A percentile compares a stretch with the other conserved stretches of the same genome.
Conservation (phyloP, 2,329 filamentous ascomycete genomes). For the Graphilbum fragrans region DNA sequence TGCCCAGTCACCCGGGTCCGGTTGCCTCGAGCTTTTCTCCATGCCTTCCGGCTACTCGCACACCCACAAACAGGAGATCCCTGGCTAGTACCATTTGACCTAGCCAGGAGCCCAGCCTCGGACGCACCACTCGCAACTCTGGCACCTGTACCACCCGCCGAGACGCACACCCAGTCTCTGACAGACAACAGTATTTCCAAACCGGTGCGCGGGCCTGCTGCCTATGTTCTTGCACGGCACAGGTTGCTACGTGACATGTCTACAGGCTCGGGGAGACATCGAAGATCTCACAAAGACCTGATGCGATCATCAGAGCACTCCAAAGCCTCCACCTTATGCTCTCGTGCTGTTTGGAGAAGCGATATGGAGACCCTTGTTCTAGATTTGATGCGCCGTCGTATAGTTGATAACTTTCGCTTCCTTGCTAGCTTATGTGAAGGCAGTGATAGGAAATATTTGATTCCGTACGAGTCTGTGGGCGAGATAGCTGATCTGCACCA, state of each 20-base stretch:
- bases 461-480: conserved; percentile 19
- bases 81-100: conserved; percentile 40
- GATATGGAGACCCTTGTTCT: conserved; percentile 46
- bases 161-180: background rate
- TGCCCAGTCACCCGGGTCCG: conserved; percentile 9
- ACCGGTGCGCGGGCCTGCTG: conserved; percentile 2
- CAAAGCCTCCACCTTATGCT: background rate
- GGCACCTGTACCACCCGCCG: conserved; percentile 4
- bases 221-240: conserved; percentile 20
- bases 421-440: conserved; percentile 19
- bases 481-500: background rate
- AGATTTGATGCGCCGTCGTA: conserved; percentile 32
- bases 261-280: conserved; percentile 5
- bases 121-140: background rate
- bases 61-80: conserved; percentile 39
- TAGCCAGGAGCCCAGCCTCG: conserved; percentile 1
- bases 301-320: conserved; percentile 2
- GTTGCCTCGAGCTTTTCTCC: conserved; percentile 40
- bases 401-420: conserved; percentile 32
- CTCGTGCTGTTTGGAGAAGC: conserved; percentile 28
- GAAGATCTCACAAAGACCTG: conserved; percentile 9
- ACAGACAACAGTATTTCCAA: background rate
- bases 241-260: conserved; percentile 18
- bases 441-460: conserved; percentile 23
- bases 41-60: conserved; percentile 43